Conservation (phyloP, 345 rosid genomes). For the Citrus glauca region DNA sequence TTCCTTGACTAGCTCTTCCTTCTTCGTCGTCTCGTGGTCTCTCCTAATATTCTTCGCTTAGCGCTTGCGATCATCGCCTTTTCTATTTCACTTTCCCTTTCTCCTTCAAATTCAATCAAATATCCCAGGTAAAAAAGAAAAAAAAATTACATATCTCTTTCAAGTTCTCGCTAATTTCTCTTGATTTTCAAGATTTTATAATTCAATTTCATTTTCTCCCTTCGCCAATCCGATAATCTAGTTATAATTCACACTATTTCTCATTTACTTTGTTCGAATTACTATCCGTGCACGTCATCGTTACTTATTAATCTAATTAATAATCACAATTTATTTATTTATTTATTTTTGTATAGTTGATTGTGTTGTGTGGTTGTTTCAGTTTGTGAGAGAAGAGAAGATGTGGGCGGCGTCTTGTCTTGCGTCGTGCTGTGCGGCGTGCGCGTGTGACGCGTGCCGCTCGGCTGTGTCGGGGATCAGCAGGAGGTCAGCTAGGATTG, state of each 20-base stretch:
- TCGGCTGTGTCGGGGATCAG: slow-evolving; percentile 88
- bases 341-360: background rate
- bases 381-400: slow-evolving; percentile 33
- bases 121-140: background rate
- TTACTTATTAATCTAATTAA: too few species aligned
- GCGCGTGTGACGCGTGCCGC: slow-evolving; percentile 96
- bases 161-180: background rate
- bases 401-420: slow-evolving; percentile 99
- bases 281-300: background rate
- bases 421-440: slow-evolving; percentile 95
- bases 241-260: background rate
- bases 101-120: background rate
- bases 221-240: background rate
- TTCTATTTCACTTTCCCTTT: background rate
- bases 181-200: background rate
- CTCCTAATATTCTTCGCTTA: background rate
- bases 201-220: background rate
- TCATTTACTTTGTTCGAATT: background rate
- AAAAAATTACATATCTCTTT: background rate
- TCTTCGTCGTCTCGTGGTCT: background rate
- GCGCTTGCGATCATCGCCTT: background rate
- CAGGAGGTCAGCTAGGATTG: slow-evolving; percentile 94
- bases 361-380: slow-evolving; percentile 3
- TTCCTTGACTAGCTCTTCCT: background rate
- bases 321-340: background rate